These are phyloP conservation scores for Sphenostylis stenocarpa DNA, from an alignment of 306 rosid species.

Conservation along the genomic window DNA sequence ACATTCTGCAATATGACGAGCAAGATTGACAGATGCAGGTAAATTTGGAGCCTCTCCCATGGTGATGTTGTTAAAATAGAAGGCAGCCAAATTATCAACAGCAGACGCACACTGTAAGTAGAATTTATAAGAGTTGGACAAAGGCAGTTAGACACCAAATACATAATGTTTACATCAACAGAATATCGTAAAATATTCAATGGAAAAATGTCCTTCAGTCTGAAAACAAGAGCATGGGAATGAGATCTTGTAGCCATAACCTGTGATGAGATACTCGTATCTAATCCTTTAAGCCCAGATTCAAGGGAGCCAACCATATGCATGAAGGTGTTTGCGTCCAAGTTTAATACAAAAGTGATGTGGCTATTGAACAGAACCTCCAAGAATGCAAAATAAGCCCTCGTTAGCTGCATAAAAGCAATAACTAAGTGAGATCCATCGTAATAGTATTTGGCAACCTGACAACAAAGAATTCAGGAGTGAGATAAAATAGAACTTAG, in stretches of 20 bases:
- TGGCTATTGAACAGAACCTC: conserved; percentile 95
- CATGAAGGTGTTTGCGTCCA: conserved; percentile 81
- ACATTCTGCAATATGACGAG: conserved; percentile 83
- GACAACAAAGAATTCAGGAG: conserved; percentile 13
- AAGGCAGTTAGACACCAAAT: conserved; percentile 30
- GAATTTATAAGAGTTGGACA: conserved; percentile 29
- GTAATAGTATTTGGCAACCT: conserved; percentile 3
- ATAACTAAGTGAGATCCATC: conserved; percentile 25
- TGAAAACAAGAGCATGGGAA: conserved; percentile 21
- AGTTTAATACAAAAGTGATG: conserved; percentile 70
- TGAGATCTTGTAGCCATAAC: conserved; percentile 43
- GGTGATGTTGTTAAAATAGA: conserved; percentile 87
- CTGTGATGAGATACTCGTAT: conserved; percentile 92
- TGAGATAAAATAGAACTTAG: neutral
- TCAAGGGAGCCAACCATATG: conserved; percentile 95
- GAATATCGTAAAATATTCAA: neutral
- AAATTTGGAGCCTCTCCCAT: conserved; percentile 93
- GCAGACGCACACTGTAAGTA: conserved; percentile 93
- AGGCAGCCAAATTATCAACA: conserved; percentile 93
- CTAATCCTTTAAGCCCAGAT: conserved; percentile 98
- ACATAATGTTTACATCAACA: neutral
- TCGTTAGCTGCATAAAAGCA: conserved; percentile 73
- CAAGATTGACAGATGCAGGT: conserved; percentile 78
- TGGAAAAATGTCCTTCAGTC: neutral
- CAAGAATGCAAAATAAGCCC: conserved; percentile 92